Evolutionary conservation across 2,329 filamentous ascomycete genomes (phyloP).

Genomic region (Calycina herbarum): DNA sequence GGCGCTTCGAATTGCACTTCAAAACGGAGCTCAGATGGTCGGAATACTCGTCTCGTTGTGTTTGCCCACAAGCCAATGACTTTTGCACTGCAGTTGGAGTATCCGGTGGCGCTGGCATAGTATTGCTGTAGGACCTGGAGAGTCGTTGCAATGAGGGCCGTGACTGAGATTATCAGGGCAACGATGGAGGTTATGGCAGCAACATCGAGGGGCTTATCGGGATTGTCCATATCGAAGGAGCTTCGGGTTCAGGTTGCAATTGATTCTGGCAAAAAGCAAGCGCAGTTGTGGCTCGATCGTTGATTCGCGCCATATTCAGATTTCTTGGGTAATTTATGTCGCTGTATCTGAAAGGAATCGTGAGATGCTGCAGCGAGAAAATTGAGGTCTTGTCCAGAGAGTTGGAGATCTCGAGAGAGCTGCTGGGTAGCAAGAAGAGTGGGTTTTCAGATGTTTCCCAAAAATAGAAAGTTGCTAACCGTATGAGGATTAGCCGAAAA

Average conservation of each 20-base stretch:
- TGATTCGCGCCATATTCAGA: background rate
- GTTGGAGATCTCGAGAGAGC: background rate
- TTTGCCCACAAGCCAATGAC: slow-evolving; percentile 1
- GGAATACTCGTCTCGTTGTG: background rate
- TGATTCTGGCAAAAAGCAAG: background rate
- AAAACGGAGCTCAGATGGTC: background rate
- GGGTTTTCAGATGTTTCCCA: background rate
- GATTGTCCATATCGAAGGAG: background rate
- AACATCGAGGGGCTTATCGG: background rate
- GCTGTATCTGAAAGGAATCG: background rate
- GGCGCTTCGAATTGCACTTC: background rate
- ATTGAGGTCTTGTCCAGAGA: background rate
- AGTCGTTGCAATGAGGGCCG: background rate
- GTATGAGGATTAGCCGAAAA: background rate
- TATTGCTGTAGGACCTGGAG: slow-evolving; percentile 1
- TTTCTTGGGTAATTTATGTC: background rate
- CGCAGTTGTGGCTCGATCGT: background rate
- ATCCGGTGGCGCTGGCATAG: background rate
- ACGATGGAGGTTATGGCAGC: background rate
- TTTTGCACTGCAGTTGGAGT: background rate
- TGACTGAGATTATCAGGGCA: background rate
- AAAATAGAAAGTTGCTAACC: too few species aligned
- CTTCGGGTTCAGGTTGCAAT: background rate
- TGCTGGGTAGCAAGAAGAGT: background rate
- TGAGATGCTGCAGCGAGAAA: background rate